Conservation (phyloP, 2,329 filamentous ascomycete species). For the Pseudogymnoascus sp. region DNA sequence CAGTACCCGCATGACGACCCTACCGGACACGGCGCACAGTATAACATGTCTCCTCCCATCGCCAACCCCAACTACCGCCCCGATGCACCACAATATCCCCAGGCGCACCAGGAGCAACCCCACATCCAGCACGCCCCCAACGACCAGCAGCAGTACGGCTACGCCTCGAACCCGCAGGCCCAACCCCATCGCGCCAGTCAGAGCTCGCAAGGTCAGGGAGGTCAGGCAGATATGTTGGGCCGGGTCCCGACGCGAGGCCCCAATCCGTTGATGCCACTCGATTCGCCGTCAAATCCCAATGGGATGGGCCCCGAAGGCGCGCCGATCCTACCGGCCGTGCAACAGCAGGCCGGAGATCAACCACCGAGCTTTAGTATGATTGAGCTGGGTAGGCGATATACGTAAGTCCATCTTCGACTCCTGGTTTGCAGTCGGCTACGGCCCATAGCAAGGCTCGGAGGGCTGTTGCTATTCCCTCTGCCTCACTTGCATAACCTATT, state of each 20-base stretch:
- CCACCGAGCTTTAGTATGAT: slow-evolving; percentile 7
- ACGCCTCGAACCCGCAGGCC: not conserved
- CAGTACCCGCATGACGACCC: slow-evolving; percentile 3
- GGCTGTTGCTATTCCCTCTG: not conserved
- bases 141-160: slow-evolving; percentile 2
- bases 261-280: not conserved
- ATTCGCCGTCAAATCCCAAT: slow-evolving; percentile 1
- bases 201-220: not conserved
- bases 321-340: not conserved
- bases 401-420: not conserved
- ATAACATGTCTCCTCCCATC: slow-evolving; percentile 1
- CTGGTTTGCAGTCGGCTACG: not conserved
- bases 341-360: not conserved
- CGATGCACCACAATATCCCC: not conserved
- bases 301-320: not conserved
- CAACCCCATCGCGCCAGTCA: not conserved
- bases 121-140: not conserved
- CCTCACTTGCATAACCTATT: not conserved
- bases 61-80: not conserved
- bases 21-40: not conserved
- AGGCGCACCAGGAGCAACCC: not conserved
- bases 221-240: not conserved
- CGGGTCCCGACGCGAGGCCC: not conserved
- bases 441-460: not conserved
- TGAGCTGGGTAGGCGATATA: slow-evolving; percentile 8